A percentile compares a stretch with the other conserved stretches of the same genome.
These are phyloP conservation scores for Candolleomyces eurysporus DNA, from an alignment of 768 basidiomycete species.

Conservation along the genomic window DNA sequence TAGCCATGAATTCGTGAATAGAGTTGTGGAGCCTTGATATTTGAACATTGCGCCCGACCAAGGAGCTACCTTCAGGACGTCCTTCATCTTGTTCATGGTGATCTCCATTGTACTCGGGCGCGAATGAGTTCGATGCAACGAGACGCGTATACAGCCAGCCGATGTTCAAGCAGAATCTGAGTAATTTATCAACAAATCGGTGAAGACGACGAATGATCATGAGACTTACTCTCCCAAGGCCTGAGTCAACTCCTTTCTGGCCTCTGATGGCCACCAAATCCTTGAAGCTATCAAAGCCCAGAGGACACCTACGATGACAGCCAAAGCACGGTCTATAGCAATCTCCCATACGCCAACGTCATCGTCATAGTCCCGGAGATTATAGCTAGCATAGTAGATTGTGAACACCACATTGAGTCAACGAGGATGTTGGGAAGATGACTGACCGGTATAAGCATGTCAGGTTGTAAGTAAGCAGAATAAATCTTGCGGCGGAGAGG, in stretches of 20 bases:
- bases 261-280: slow-evolving; percentile 96
- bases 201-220: slow-evolving; percentile 5
- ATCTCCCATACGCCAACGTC: slow-evolving; percentile 62
- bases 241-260: slow-evolving; percentile 80
- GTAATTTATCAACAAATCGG: not conserved
- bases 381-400: slow-evolving; percentile 54
- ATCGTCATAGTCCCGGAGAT: slow-evolving; percentile 52
- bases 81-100: slow-evolving; percentile 24
- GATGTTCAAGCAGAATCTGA: slow-evolving; percentile 87
- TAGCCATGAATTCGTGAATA: slow-evolving; percentile 87
- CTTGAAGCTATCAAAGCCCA: slow-evolving; percentile 89
- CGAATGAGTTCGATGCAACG: slow-evolving; percentile 82
- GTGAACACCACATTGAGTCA: not conserved
- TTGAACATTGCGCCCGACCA: slow-evolving; percentile 32
- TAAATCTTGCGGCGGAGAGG: slow-evolving; percentile 73
- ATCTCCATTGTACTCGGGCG: slow-evolving; percentile 43
- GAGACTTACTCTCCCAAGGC: slow-evolving; percentile 75
- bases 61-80: slow-evolving; percentile 15
- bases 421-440: not conserved
- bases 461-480: slow-evolving; percentile 85
- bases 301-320: slow-evolving; percentile 83
- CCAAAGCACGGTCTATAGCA: slow-evolving; percentile 72
- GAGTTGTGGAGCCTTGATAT: slow-evolving; percentile 55
- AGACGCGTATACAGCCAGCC: slow-evolving; percentile 94
- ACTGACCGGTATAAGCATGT: slow-evolving; percentile 71